Evolutionary conservation across 23 red algal species (phyloP), one percentile per base, ranked within the genome.

Genomic region (Chondrus crispus): DNA sequence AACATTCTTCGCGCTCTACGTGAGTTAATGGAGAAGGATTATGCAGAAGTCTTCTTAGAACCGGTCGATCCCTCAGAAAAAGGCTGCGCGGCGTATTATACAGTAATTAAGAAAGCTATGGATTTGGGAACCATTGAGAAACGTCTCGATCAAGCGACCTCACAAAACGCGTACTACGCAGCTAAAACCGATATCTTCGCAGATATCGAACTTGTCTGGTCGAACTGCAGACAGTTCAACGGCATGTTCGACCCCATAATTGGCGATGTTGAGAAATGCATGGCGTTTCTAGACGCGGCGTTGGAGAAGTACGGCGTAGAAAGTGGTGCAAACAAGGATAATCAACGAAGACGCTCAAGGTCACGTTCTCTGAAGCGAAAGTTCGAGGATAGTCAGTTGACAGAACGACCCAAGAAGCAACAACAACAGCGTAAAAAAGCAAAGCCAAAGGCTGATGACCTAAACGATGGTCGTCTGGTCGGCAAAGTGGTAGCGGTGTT

Each of bases 141-240:
- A 9, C 87, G 88, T 49, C 60, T 95, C 13, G 81, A 74, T 14
- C 33, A 57, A 69, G 36, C 64, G 1, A 80, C 87, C 5, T 24
- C 49, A 29, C 13, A 63, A 28, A 49, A 46, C 40, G 72, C 35
- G 2, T 71, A 89, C 46, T 95, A 88, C 62, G 41, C 43, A 4
- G 62, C n/a, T 2, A 78, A 84, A 3, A 62, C 50, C 22, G 93
- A 89, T 68, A 70, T 90, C 7, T 42, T 89, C 39, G 52, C 51
- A 50, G 93, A 95, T 58, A 62, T 95, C 52, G 93, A 95, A 26
- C 74, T 95, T 37, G 79, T 95, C n/a, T 95, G 93, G 93, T 85
- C 68, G 57, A 95, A 95, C 33, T 95, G 93, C 62, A 46, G 62
- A 35, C 40, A 64, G 13, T 95, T 88, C 73, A 95, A 95, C 78